Conservation (phyloP, 164 flowering plant species). For the Amborella trichopoda region DNA sequence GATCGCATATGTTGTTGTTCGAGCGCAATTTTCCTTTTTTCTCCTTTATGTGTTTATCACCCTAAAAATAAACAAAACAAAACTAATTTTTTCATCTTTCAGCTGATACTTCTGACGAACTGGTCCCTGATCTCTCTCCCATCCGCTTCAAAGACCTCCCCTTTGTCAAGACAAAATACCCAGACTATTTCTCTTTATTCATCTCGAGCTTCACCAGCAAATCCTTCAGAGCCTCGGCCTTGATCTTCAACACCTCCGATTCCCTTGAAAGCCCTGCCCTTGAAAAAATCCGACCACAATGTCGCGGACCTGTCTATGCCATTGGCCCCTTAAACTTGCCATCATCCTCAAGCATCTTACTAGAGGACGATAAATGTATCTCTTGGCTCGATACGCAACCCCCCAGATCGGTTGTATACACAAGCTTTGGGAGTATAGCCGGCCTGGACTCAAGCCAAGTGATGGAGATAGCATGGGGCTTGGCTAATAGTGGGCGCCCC, state of each 20-base stretch:
- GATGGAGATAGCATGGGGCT: slow-evolving; percentile 47
- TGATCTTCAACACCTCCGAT: slow-evolving; percentile 16
- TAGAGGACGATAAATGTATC: slow-evolving; percentile 19
- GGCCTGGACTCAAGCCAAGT: slow-evolving; percentile 27
- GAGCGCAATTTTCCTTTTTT: too few relatives aligned
- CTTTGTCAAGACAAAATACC: too few relatives aligned
- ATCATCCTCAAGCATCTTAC: slow-evolving; percentile 12
- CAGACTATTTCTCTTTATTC: too few relatives aligned
- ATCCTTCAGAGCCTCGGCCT: too few relatives aligned
- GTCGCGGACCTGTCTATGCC: slow-evolving; percentile 18
- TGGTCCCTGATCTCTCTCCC: too few relatives aligned
- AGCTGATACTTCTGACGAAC: too few relatives aligned
- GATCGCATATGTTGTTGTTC: too few relatives aligned
- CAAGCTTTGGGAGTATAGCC: slow-evolving; percentile 47
- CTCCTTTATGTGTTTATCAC: too few relatives aligned
- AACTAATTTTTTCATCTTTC: too few relatives aligned
- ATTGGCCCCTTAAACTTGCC: not conserved
- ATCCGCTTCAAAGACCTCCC: too few relatives aligned
- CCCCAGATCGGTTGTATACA: slow-evolving; percentile 37
- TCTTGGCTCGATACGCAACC: slow-evolving; percentile 40
- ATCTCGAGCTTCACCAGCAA: too few relatives aligned
- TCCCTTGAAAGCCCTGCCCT: slow-evolving; percentile 14
- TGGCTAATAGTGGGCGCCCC: slow-evolving; percentile 21
- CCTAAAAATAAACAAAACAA: too few relatives aligned
- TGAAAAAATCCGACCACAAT: slow-evolving; percentile 4